Percentiles rank a stretch among this genome's conserved stretches.
Evolutionary conservation across 2,329 filamentous ascomycete genomes (phyloP).

Genomic region (Apiospora aurea): DNA sequence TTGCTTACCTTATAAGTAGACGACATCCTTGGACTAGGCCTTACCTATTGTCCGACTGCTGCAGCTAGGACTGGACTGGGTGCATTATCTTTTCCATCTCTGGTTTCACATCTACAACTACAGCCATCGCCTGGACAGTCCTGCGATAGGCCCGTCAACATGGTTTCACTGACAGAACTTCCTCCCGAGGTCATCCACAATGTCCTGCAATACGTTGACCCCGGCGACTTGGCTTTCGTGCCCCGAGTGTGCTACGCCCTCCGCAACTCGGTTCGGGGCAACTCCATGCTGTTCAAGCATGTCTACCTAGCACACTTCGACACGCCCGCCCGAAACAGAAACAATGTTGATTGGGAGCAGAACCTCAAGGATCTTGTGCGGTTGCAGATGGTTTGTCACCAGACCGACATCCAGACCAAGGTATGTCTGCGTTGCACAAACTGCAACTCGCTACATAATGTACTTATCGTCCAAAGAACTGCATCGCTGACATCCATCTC

Average conservation of each 20-base stretch:
- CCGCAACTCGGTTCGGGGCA: constrained; percentile 61
- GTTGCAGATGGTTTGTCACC: constrained; percentile 52
- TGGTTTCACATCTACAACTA: neutral
- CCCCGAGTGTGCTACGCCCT: constrained; percentile 60
- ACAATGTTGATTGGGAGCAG: constrained; percentile 50
- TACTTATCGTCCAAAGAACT: neutral
- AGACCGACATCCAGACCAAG: constrained; percentile 46
- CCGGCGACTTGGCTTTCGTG: constrained; percentile 61
- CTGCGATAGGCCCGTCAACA: neutral
- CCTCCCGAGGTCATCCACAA: constrained; percentile 70
- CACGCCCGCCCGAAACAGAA: constrained; percentile 39
- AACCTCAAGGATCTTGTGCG: constrained; percentile 53
- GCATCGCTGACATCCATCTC: neutral
- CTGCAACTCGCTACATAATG: neutral
- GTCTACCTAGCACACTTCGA: constrained; percentile 67
- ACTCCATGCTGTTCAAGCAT: constrained; percentile 65
- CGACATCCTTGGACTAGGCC: neutral
- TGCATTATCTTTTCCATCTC: neutral
- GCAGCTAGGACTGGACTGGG: neutral
- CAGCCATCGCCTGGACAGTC: neutral
- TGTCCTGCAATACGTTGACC: constrained; percentile 63
- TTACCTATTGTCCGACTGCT: neutral
- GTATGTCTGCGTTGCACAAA: constrained; percentile 36
- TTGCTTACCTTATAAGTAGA: neutral
- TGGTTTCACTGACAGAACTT: constrained; percentile 47